Conservation (phyloP, 2,329 filamentous ascomycete species). For the Stachybotrys echinatus region DNA sequence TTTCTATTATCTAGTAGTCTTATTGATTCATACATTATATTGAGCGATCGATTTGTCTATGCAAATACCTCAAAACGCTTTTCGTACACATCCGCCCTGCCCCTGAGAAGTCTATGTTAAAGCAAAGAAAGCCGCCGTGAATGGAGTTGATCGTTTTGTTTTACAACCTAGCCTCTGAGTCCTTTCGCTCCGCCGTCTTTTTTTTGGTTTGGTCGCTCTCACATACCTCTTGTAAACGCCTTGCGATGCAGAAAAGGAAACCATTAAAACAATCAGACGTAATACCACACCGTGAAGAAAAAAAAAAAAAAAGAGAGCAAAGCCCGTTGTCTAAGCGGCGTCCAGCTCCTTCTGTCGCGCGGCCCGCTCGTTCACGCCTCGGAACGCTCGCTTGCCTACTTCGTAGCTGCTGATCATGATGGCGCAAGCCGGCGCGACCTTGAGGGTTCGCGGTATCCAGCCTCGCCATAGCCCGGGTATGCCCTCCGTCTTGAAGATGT, state of each 20-base stretch:
- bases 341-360: conserved; percentile 7
- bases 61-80: conserved; percentile 6
- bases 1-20: too few species aligned
- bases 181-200: neutral
- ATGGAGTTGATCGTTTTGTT: neutral
- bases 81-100: neutral
- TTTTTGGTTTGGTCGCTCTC: neutral
- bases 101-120: neutral
- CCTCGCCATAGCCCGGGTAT: conserved; percentile 77
- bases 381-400: conserved; percentile 84
- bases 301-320: neutral
- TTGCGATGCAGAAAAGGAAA: conserved; percentile 3
- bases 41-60: conserved; percentile 2
- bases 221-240: conserved; percentile 2
- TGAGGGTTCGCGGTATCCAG: conserved; percentile 86
- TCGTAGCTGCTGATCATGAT: conserved; percentile 99
- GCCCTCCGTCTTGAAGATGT: conserved; percentile 87
- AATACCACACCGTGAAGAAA: conserved; percentile 5
- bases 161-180: neutral
- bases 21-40: neutral
- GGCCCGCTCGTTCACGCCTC: conserved; percentile 59
- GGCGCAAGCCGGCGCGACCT: conserved; percentile 92
- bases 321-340: neutral
- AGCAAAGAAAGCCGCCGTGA: conserved; percentile 1
- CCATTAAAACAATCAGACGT: too few species aligned